A percentile compares a stretch with the other conserved stretches of the same genome.
These are phyloP conservation scores for Drosera capensis DNA, from an alignment of 148 eudicot species.

Conservation along the genomic window DNA sequence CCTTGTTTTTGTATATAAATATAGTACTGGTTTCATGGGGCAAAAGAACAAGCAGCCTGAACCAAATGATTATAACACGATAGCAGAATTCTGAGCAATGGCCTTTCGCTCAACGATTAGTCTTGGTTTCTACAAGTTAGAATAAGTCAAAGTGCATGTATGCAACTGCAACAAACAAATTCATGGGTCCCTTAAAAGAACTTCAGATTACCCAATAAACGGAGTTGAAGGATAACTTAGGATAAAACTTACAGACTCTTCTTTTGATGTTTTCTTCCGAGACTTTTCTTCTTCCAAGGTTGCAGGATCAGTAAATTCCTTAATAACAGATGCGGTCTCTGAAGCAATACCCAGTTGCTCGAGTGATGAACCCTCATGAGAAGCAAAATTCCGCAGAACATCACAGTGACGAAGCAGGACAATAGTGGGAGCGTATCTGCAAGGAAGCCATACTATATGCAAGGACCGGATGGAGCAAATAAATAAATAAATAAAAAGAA, in stretches of 20 bases:
- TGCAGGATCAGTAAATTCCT: slow-evolving; percentile 63
- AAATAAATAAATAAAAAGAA: too few relatives aligned
- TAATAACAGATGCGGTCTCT: slow-evolving; percentile 74
- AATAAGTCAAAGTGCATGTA: too few relatives aligned
- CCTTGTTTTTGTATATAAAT: too few relatives aligned
- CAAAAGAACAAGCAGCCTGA: too few relatives aligned
- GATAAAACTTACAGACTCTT: slow-evolving; percentile 35
- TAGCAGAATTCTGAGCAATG: too few relatives aligned
- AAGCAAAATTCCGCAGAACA: slow-evolving; percentile 47
- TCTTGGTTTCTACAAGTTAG: too few relatives aligned
- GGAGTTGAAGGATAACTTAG: neutral
- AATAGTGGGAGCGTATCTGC: slow-evolving; percentile 80
- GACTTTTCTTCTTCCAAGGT: slow-evolving; percentile 25
- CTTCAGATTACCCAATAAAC: neutral
- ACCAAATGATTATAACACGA: too few relatives aligned
- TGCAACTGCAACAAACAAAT: too few relatives aligned
- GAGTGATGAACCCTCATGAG: slow-evolving; percentile 46
- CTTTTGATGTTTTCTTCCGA: slow-evolving; percentile 23
- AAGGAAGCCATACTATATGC: slow-evolving; percentile 6
- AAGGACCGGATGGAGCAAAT: neutral
- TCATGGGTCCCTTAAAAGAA: neutral
- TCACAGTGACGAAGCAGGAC: slow-evolving; percentile 87
- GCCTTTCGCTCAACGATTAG: too few relatives aligned
- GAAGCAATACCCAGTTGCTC: slow-evolving; percentile 60
- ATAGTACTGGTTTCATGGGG: too few relatives aligned